phyloP scores from a whole-genome alignment of 805 yeast genomes.

The Kodamaea sagamina region DNA sequence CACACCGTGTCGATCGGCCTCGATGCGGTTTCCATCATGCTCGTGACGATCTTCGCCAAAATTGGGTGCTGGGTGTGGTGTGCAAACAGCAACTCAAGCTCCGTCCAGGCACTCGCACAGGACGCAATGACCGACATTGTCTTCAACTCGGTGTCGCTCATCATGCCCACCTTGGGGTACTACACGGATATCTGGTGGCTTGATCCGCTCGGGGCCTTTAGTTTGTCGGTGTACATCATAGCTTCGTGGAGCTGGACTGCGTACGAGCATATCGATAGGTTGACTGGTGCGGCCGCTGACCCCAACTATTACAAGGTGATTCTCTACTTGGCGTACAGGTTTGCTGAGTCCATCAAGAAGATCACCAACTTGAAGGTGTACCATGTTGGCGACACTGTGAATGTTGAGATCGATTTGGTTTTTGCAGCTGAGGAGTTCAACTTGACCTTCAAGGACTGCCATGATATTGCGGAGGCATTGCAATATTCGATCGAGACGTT shows the following conservation, averaged over 20 bases:
- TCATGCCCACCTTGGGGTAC: conserved; percentile 67
- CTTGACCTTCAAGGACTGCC: conserved; percentile 62
- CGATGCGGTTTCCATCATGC: conserved; percentile 61
- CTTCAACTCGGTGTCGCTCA: conserved; percentile 67
- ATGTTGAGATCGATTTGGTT: conserved; percentile 75
- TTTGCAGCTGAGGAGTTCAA: conserved; percentile 45
- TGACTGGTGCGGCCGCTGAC: conserved; percentile 73
- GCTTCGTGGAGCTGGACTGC: conserved; percentile 65
- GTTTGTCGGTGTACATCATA: conserved; percentile 62
- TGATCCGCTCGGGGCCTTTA: conserved; percentile 72
- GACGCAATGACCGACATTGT: conserved; percentile 80
- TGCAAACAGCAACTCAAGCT: conserved; percentile 56
- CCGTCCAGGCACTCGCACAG: conserved; percentile 78
- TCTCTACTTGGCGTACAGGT: conserved; percentile 65
- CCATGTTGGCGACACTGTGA: conserved; percentile 75
- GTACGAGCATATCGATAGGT: conserved; percentile 69
- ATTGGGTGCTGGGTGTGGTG: conserved; percentile 67
- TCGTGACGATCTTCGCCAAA: conserved; percentile 60
- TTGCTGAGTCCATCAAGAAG: conserved; percentile 64
- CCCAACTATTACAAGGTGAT: conserved; percentile 64
- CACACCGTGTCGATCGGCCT: conserved; percentile 49
- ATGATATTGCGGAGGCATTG: conserved; percentile 78
- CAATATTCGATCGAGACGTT: conserved; percentile 79
- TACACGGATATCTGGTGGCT: conserved; percentile 62
- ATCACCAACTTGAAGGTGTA: conserved; percentile 70